Percentiles rank a stretch among this genome's conserved stretches.
Evolutionary conservation across 2,329 filamentous ascomycete genomes (phyloP).

Genomic region (Hypomyces perniciosus): DNA sequence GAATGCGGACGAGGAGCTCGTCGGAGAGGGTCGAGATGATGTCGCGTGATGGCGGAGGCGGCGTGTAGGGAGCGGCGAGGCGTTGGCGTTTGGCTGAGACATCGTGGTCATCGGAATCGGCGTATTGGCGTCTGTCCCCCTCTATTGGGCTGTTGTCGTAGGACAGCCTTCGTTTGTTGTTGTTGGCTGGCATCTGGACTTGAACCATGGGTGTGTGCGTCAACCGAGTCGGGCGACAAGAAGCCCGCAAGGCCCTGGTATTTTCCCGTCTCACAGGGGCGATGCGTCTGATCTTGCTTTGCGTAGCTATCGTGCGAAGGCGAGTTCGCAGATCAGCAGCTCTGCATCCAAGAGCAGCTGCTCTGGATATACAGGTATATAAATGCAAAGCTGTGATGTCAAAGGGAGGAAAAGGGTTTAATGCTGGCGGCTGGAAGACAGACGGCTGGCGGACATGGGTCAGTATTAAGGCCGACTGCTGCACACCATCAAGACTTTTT

Average conservation of each 20-base stretch:
- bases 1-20: conserved; percentile 78
- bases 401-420: too few relatives aligned
- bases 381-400: too few relatives aligned
- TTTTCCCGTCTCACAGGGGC: too few relatives aligned
- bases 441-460: too few relatives aligned
- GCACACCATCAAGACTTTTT: too few relatives aligned
- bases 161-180: conserved; percentile 1
- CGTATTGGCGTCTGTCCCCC: not conserved
- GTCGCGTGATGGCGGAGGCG: conserved; percentile 37
- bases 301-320: too few relatives aligned
- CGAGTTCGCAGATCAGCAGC: too few relatives aligned
- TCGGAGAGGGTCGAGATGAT: conserved; percentile 71
- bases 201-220: not conserved
- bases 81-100: conserved; percentile 20
- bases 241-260: not conserved
- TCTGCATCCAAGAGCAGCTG: too few relatives aligned
- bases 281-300: too few relatives aligned
- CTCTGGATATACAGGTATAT: too few relatives aligned
- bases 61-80: conserved; percentile 1
- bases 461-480: too few relatives aligned
- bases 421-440: too few relatives aligned
- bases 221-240: not conserved
- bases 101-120: not conserved
- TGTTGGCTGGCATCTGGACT: not conserved
- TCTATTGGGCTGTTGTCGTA: not conserved